Conservation (phyloP, 2,329 filamentous ascomycete genomes). For the Fusarium fujikuroi region DNA sequence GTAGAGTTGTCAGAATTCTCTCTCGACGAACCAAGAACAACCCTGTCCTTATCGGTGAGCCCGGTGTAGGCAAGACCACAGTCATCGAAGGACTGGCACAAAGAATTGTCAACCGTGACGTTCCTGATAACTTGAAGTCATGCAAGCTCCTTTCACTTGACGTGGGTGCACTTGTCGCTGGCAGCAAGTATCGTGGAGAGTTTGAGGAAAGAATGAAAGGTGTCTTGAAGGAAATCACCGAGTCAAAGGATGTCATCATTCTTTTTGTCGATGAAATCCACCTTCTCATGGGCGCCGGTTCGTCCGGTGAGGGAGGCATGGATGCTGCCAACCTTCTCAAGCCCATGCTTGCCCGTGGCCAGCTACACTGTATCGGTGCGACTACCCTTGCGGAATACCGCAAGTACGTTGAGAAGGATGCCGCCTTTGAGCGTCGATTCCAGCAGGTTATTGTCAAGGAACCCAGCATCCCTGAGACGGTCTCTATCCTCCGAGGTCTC, state of each 20-base stretch:
- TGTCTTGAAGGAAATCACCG: conserved; percentile 94
- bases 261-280: conserved; percentile 99
- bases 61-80: conserved; percentile 98
- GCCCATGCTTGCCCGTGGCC: conserved; percentile 96
- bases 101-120: conserved; percentile 95
- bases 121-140: conserved; percentile 92
- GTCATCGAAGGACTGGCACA: conserved; percentile 96
- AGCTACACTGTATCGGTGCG: conserved; percentile 97
- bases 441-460: conserved; percentile 98
- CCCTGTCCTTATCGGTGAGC: conserved; percentile 95
- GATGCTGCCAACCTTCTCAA: conserved; percentile 97
- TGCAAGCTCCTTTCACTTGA: conserved; percentile 96
- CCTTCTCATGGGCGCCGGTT: conserved; percentile 95
- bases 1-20: conserved; percentile 89
- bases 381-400: conserved; percentile 95
- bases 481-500: conserved; percentile 97
- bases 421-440: conserved; percentile 97
- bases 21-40: conserved; percentile 98
- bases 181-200: conserved; percentile 98
- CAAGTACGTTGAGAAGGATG: conserved; percentile 99
- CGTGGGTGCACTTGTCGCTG: conserved; percentile 92
- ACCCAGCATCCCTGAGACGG: conserved; percentile 85
- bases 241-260: conserved; percentile 95
- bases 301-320: conserved; percentile 96
- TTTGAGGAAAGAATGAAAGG: conserved; percentile 99